Conservation (phyloP, 306 rosid species). For the Carpinus fangiana region DNA sequence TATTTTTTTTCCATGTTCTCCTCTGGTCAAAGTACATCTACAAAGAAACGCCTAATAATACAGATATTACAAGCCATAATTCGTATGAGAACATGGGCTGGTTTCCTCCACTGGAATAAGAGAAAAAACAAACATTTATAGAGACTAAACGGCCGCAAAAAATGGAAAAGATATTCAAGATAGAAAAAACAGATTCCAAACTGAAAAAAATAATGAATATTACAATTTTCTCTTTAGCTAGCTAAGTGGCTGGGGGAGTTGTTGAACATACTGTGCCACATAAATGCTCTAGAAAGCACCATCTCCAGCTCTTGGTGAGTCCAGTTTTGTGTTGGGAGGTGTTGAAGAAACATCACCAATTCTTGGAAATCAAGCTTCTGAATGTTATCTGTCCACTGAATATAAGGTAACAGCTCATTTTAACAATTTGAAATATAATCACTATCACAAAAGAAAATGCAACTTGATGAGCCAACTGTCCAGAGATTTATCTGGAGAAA, state of each 20-base stretch:
- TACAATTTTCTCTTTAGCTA: slow-evolving; percentile 38
- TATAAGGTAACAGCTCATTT: slow-evolving; percentile 19
- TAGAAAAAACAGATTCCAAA: background rate
- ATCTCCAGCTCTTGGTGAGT: slow-evolving; percentile 90
- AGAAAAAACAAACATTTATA: too few relatives aligned
- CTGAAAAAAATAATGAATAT: slow-evolving; percentile 23
- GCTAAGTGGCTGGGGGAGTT: slow-evolving; percentile 91
- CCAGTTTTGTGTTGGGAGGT: slow-evolving; percentile 92
- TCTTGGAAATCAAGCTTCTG: slow-evolving; percentile 96
- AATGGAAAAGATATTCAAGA: too few relatives aligned
- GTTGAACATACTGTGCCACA: slow-evolving; percentile 99
- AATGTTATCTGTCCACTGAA: slow-evolving; percentile 91
- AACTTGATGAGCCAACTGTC: background rate
- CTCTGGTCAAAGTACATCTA: too few relatives aligned
- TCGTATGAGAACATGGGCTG: too few relatives aligned
- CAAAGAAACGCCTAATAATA: too few relatives aligned
- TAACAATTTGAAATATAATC: slow-evolving; percentile 16
- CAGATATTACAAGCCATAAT: too few relatives aligned
- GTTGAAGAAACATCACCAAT: slow-evolving; percentile 97
- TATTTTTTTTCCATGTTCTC: too few relatives aligned
- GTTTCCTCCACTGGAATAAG: too few relatives aligned
- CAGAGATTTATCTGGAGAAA: background rate
- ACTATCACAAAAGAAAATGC: slow-evolving; percentile 1
- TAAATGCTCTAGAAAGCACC: slow-evolving; percentile 95
- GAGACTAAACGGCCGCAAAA: too few relatives aligned